phyloP scores from a whole-genome alignment of 257 asterid genomes.

The Solanum chiquidenum region DNA sequence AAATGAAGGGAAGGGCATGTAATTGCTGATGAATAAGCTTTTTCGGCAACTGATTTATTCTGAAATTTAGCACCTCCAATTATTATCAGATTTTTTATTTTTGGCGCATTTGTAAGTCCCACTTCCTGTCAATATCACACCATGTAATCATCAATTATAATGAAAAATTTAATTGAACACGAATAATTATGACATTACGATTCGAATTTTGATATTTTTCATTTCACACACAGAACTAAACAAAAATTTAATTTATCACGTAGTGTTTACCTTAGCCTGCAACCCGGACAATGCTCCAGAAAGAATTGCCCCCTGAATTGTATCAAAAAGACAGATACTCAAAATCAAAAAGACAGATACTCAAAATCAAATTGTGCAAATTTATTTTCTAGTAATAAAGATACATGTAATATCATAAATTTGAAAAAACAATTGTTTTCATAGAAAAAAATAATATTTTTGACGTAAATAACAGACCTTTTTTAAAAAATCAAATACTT shows the following conservation, averaged over 20 bases:
- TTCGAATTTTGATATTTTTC: neutral
- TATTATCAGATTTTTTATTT: conserved; percentile 51
- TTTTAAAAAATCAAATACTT: neutral
- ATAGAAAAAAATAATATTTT: neutral
- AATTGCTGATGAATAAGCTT: conserved; percentile 55
- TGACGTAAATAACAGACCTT: neutral
- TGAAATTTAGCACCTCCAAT: conserved; percentile 73
- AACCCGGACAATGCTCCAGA: conserved; percentile 78
- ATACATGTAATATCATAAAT: neutral
- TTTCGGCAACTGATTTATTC: conserved; percentile 34
- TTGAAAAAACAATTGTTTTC: neutral
- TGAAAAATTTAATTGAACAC: neutral
- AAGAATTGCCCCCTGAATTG: conserved; percentile 75
- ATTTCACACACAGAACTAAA: no score
- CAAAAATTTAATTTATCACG: neutral
- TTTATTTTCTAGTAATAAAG: no score
- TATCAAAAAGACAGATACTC: neutral
- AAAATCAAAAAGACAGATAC: neutral
- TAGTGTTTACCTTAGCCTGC: conserved; percentile 52
- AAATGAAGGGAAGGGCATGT: conserved; percentile 71
- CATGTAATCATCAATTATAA: neutral
- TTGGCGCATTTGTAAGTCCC: conserved; percentile 64
- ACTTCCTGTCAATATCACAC: conserved; percentile 35
- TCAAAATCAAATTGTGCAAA: neutral
- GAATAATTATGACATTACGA: neutral